phyloP scores from a whole-genome alignment of 2,329 filamentous ascomycete genomes.

The Fusarium sp. region DNA sequence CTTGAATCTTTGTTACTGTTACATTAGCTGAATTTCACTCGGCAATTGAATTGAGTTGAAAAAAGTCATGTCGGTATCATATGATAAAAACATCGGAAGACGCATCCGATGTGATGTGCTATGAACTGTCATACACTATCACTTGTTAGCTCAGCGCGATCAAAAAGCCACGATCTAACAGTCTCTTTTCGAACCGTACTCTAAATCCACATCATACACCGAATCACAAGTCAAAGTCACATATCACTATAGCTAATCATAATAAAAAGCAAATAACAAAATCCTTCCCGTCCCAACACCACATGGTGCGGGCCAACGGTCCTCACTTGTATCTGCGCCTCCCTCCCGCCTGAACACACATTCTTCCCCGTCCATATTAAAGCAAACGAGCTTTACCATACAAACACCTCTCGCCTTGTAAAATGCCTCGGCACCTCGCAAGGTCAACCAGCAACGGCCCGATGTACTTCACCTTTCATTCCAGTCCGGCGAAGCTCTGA shows the following conservation, averaged over 20 bases:
- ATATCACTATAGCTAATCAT: background rate
- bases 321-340: conserved; percentile 4
- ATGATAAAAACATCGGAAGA: background rate
- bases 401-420: background rate
- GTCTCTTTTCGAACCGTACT: background rate
- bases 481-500: background rate
- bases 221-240: background rate
- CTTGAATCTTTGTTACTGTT: conserved; percentile 4
- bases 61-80: background rate
- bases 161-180: conserved; percentile 1
- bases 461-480: background rate
- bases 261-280: background rate
- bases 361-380: background rate
- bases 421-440: conserved; percentile 1
- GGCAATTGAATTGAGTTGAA: conserved; percentile 7
- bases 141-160: background rate
- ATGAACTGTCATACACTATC: background rate
- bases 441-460: background rate
- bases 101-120: background rate
- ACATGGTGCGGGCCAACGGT: background rate
- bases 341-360: background rate
- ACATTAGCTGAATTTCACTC: conserved; percentile 2
- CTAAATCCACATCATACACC: background rate
- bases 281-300: conserved; percentile 5
- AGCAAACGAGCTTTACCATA: background rate